Percentiles rank a stretch among this genome's conserved stretches.
phyloP scores from a whole-genome alignment of 2,329 filamentous ascomycete species.

The Pochonia chlamydosporia region DNA sequence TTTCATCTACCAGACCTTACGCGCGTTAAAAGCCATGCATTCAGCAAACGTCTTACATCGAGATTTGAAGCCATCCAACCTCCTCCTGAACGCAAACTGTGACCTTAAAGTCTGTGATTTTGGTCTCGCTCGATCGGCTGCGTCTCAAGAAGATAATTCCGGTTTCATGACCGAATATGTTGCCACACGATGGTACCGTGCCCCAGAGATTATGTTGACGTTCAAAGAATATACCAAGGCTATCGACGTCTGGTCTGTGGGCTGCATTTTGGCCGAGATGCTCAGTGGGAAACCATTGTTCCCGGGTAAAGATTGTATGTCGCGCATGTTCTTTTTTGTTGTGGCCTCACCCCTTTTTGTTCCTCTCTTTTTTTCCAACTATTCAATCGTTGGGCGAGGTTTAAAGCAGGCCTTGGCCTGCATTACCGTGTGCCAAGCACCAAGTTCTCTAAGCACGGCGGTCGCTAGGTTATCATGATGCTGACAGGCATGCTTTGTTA shows the following conservation, averaged over 20 bases:
- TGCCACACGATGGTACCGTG: constrained; percentile 97
- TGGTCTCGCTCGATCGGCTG: constrained; percentile 88
- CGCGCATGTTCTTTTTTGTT: not conserved
- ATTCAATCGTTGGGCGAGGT: not conserved
- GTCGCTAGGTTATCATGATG: not conserved
- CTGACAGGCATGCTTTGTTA: not conserved
- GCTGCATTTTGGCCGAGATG: constrained; percentile 98
- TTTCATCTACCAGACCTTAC: constrained; percentile 99
- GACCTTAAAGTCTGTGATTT: constrained; percentile 99
- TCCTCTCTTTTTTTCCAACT: not conserved
- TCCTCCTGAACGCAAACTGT: constrained; percentile 96
- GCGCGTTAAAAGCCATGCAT: constrained; percentile 98
- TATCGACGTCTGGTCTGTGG: constrained; percentile 98
- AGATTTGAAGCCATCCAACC: constrained; percentile 94
- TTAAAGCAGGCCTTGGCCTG: too few relatives aligned
- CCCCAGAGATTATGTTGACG: constrained; percentile 98
- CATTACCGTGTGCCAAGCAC: too few relatives aligned
- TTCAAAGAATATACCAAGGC: constrained; percentile 99
- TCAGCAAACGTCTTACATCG: constrained; percentile 96
- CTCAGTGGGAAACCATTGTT: constrained; percentile 96
- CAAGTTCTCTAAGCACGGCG: not conserved
- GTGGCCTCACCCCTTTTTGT: not conserved
- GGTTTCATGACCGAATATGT: constrained; percentile 99
- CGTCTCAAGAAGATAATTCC: constrained; percentile 98
- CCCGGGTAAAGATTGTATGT: constrained; percentile 94